These are phyloP conservation scores for Cyclotella baltica DNA, from an alignment of 108 stramenopile genomes.

Conservation along the genomic window DNA sequence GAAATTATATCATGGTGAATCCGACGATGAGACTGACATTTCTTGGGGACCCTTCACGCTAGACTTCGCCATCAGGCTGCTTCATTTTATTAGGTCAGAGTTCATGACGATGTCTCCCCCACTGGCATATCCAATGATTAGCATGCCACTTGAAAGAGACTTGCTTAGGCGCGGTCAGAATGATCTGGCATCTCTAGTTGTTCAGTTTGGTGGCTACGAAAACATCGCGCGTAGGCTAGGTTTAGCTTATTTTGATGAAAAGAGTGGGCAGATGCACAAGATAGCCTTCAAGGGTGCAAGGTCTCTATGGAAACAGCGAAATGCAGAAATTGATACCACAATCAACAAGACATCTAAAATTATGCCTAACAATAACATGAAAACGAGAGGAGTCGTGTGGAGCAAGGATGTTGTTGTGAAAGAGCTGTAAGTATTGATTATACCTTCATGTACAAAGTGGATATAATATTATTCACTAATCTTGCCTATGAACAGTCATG, in stretches of 20 bases:
- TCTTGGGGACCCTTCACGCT: conserved; percentile 70
- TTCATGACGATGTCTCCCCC: conserved; percentile 58
- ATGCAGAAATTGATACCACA: neutral
- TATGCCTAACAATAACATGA: neutral
- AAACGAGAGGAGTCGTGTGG: conserved; percentile 36
- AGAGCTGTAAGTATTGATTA: conserved; percentile 26
- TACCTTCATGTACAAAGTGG: neutral
- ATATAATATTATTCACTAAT: neutral
- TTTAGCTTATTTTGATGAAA: conserved; percentile 44
- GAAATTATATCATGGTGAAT: conserved; percentile 11
- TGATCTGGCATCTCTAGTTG: conserved; percentile 51
- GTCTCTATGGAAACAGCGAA: conserved; percentile 33
- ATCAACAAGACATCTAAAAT: neutral
- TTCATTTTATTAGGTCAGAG: conserved; percentile 60
- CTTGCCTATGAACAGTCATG: conserved; percentile 14
- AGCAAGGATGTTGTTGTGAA: conserved; percentile 27
- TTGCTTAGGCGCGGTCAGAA: conserved; percentile 31
- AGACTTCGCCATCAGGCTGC: conserved; percentile 63
- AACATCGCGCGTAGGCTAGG: conserved; percentile 76
- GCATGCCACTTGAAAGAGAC: conserved; percentile 56
- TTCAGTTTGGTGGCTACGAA: conserved; percentile 74
- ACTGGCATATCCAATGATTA: conserved; percentile 47
- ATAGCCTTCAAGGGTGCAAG: conserved; percentile 21
- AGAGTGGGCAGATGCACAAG: conserved; percentile 25
- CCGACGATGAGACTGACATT: conserved; percentile 14